phyloP scores from a whole-genome alignment of 768 basidiomycete genomes.

The Lactarius sanguifluus region DNA sequence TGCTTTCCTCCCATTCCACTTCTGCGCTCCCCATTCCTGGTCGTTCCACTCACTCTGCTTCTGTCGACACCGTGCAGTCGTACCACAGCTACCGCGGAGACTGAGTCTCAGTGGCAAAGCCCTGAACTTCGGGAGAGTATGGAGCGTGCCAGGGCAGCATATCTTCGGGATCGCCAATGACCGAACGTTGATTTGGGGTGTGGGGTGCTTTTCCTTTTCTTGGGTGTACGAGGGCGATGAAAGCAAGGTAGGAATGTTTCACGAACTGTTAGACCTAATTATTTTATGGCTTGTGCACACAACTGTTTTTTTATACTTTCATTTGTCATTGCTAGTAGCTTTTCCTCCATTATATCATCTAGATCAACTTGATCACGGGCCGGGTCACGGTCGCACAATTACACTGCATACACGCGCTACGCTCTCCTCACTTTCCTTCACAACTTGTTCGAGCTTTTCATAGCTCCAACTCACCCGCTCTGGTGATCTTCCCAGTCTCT shows the following conservation, averaged over 20 bases:
- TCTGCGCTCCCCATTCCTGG: slow-evolving; percentile 35
- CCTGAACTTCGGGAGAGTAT: slow-evolving; percentile 68
- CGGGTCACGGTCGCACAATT: neutral
- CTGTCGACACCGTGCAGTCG: slow-evolving; percentile 19
- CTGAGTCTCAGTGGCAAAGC: slow-evolving; percentile 54
- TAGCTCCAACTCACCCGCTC: neutral
- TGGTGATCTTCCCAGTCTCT: neutral
- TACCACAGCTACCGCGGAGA: slow-evolving; percentile 45
- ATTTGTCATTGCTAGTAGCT: slow-evolving; percentile 13
- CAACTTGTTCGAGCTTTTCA: neutral
- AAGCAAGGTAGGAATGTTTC: slow-evolving; percentile 5
- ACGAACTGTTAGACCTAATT: neutral
- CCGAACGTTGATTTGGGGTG: neutral
- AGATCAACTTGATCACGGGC: neutral
- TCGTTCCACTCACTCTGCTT: slow-evolving; percentile 31
- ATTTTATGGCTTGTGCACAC: neutral
- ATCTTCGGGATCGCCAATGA: slow-evolving; percentile 28
- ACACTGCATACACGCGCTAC: neutral
- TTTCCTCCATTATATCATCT: no score
- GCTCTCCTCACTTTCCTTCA: neutral
- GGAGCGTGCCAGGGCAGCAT: slow-evolving; percentile 60
- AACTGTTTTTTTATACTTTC: slow-evolving; percentile 15
- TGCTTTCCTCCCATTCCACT: slow-evolving; percentile 32
- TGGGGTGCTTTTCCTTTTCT: neutral
- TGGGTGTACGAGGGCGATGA: slow-evolving; percentile 5